Conservation (phyloP, 768 basidiomycete genomes). For the Amanita phalloides region DNA sequence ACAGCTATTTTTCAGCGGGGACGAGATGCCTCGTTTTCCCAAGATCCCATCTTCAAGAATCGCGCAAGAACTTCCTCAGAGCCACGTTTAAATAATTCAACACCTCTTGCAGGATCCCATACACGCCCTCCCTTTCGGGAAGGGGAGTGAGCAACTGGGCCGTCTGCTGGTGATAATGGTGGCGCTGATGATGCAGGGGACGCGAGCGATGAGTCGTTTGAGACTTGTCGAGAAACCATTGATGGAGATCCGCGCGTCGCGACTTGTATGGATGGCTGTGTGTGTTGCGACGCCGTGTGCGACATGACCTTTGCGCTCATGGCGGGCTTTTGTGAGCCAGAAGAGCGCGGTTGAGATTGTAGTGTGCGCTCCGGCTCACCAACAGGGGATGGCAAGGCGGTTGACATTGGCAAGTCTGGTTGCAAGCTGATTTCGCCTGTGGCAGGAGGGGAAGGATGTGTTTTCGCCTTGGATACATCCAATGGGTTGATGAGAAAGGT, state of each 20-base stretch:
- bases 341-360: conserved; percentile 1
- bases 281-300: not conserved
- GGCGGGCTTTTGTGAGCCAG: conserved; percentile 1
- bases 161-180: conserved; percentile 39
- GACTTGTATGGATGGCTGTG: not conserved
- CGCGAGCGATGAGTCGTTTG: conserved; percentile 21
- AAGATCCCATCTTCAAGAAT: conserved; percentile 72
- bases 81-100: conserved; percentile 78
- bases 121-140: conserved; percentile 46
- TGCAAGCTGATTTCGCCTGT: conserved; percentile 15
- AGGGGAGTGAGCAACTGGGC: conserved; percentile 20
- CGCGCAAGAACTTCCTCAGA: conserved; percentile 81
- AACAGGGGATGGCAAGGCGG: conserved; percentile 12
- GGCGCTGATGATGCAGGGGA: conserved; percentile 48
- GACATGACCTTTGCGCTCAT: not conserved
- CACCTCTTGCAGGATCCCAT: conserved; percentile 80
- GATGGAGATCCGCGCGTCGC: conserved; percentile 5
- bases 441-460: conserved; percentile 11
- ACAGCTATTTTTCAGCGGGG: not conserved
- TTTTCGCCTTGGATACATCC: conserved; percentile 5
- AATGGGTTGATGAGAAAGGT: conserved; percentile 9
- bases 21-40: conserved; percentile 40
- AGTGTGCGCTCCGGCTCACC: conserved; percentile 2
- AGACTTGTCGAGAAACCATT: conserved; percentile 25
- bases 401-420: conserved; percentile 13